These are phyloP conservation scores for Tremellales sp. DNA, from an alignment of 1,284 basidiomycete genomes.

Conservation along the genomic window DNA sequence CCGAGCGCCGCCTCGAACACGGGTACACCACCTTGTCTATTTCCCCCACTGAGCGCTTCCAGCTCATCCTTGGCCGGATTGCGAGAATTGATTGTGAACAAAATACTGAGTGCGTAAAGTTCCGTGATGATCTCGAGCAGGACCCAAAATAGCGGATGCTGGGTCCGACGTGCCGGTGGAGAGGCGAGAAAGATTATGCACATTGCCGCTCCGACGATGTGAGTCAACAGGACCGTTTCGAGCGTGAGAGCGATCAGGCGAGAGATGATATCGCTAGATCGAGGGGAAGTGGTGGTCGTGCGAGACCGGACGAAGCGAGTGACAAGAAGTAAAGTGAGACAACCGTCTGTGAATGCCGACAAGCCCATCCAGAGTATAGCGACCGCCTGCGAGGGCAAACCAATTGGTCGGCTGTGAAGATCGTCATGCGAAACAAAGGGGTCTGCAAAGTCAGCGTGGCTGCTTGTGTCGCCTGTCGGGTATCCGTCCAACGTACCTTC, in stretches of 20 bases:
- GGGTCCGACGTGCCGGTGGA: slow-evolving; percentile 24
- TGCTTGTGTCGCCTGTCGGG: background rate
- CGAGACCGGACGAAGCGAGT: slow-evolving; percentile 11
- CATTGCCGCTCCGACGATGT: slow-evolving; percentile 32
- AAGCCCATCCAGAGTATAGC: slow-evolving; percentile 39
- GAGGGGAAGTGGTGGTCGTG: slow-evolving; percentile 10
- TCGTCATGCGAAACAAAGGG: slow-evolving; percentile 20
- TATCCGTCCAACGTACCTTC: slow-evolving; percentile 1
- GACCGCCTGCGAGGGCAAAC: slow-evolving; percentile 32
- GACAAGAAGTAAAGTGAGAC: slow-evolving; percentile 25
- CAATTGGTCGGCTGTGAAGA: slow-evolving; percentile 18
- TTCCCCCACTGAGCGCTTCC: background rate
- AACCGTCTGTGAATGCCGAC: slow-evolving; percentile 32
- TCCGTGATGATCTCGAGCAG: slow-evolving; percentile 34
- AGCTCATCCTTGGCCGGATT: slow-evolving; percentile 2
- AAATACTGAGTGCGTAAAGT: slow-evolving; percentile 30
- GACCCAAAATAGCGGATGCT: slow-evolving; percentile 31
- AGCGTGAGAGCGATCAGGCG: slow-evolving; percentile 29
- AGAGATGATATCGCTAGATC: slow-evolving; percentile 9
- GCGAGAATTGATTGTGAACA: slow-evolving; percentile 37
- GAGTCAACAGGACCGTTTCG: slow-evolving; percentile 36
- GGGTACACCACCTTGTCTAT: background rate
- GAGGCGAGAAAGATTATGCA: slow-evolving; percentile 35
- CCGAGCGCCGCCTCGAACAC: slow-evolving; percentile 1
- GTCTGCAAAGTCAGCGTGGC: slow-evolving; percentile 4